Conservation (phyloP, 768 basidiomycete species). For the Wakefieldia striispora region DNA sequence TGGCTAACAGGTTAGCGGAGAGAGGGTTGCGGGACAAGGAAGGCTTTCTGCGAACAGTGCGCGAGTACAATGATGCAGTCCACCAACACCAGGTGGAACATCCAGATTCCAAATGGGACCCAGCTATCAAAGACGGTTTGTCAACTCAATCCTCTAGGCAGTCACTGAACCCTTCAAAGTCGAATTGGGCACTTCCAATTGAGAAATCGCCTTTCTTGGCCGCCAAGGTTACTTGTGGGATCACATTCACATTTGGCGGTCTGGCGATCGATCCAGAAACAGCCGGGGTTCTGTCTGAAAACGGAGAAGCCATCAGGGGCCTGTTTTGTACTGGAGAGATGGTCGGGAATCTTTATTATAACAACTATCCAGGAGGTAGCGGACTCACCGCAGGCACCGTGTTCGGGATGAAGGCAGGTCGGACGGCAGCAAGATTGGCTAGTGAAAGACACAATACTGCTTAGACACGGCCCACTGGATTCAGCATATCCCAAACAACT, state of each 20-base stretch:
- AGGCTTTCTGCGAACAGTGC: constrained; percentile 45
- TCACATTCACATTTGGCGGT: constrained; percentile 75
- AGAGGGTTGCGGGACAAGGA: constrained; percentile 46
- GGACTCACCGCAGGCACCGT: constrained; percentile 65
- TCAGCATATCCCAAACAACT: neutral
- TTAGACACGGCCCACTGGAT: neutral
- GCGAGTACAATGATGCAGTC: constrained; percentile 51
- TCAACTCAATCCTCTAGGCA: constrained; percentile 44
- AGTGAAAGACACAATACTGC: neutral
- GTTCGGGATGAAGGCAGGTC: constrained; percentile 58
- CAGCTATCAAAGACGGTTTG: constrained; percentile 60
- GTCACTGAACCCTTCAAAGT: constrained; percentile 49
- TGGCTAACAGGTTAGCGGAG: constrained; percentile 45
- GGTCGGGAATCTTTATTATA: constrained; percentile 61
- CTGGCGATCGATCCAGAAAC: constrained; percentile 56
- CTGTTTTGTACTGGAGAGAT: constrained; percentile 69
- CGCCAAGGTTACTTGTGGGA: constrained; percentile 65
- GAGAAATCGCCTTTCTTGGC: constrained; percentile 57
- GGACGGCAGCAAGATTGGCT: constrained; percentile 37
- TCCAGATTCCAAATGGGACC: constrained; percentile 49
- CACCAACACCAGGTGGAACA: constrained; percentile 35
- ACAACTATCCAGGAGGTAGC: constrained; percentile 70
- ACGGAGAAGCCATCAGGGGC: constrained; percentile 44
- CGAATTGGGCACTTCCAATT: constrained; percentile 66
- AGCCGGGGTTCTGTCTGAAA: constrained; percentile 46